A percentile compares a stretch with the other conserved stretches of the same genome.
phyloP scores from a whole-genome alignment of 495 filamentous ascomycete species.

The Penicillium cinerascens region DNA sequence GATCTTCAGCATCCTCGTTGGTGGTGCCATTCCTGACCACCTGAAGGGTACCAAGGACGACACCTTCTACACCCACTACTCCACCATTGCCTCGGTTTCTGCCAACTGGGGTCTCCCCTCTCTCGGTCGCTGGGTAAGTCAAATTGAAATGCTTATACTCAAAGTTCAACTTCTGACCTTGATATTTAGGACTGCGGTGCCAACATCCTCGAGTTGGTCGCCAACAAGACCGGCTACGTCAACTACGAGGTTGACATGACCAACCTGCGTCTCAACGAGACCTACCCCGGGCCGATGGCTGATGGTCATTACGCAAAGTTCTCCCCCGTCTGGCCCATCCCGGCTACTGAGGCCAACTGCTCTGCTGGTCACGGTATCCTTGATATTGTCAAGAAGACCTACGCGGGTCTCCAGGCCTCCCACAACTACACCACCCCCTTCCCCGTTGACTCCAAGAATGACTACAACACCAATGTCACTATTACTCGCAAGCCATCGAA shows the following conservation, averaged over 20 bases:
- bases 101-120: constrained; percentile 68
- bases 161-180: not conserved
- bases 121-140: constrained; percentile 54
- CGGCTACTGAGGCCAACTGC: constrained; percentile 38
- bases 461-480: constrained; percentile 29
- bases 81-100: constrained; percentile 59
- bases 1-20: constrained; percentile 58
- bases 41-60: constrained; percentile 60
- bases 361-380: constrained; percentile 44
- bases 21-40: constrained; percentile 55
- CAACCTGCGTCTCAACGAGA: constrained; percentile 42
- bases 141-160: not conserved
- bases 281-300: constrained; percentile 45
- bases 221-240: constrained; percentile 54
- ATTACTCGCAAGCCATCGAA: constrained; percentile 22
- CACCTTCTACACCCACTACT: constrained; percentile 73
- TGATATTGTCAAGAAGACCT: constrained; percentile 38
- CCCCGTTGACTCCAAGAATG: constrained; percentile 15
- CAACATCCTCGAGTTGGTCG: constrained; percentile 61
- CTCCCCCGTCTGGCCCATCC: constrained; percentile 38
- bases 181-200: constrained; percentile 57
- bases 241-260: constrained; percentile 48
- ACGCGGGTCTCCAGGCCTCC: constrained; percentile 21
- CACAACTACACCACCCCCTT: constrained; percentile 43
- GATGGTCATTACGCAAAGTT: constrained; percentile 28